Evolutionary conservation across 805 yeast genomes (phyloP), one percentile per base, ranked within the genome.

Genomic region (Blastobotrys mokoenaii): DNA sequence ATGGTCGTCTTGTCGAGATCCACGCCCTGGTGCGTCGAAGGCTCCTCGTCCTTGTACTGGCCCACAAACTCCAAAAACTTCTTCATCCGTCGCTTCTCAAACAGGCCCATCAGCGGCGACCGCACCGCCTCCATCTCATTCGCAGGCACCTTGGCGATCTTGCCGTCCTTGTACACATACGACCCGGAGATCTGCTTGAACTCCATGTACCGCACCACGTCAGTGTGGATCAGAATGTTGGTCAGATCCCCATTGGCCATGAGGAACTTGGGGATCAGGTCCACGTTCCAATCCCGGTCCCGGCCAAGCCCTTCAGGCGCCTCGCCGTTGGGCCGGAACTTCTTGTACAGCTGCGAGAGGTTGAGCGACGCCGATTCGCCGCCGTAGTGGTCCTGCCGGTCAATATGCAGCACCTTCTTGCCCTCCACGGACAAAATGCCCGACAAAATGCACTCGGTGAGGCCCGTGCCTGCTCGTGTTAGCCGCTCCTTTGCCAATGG

Each of bases 171-270:
- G 69, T 85, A 89, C 34, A 93, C 98, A 63, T 83, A 93, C 20
- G 95, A 84, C 6, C 97, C 97, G n/a, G 88, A 79, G 48, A 93
- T 84, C 68, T 88, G 97, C 67, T 90, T 90, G 71, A 93, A 93
- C 63, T 93, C 97, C 59, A 93, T 81, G 66, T 90, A 90, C 54
- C 96, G 74, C 22, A 97, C 90, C 46, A 93, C 98, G 58, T 90
- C 90, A 18, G 98, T 93, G 64, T 90, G 96, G 31, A 86, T 88
- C 55, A 93, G 76, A 55, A 93, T 93, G 64, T 90, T 90, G 52
- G 97, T 93, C 65, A 93, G 77, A 63, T 90, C 98, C 36, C 98
- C 98, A 61, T 88, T 86, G 45, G 97, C 89, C 98, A 93, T 93
- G 56, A 93, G 71, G 57, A 93, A 89, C 68, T 93, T 93, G 38